Evolutionary conservation across 2,329 filamentous ascomycete genomes (phyloP), one percentile per base, ranked within the genome.

Genomic region (Botrytis squamosa): DNA sequence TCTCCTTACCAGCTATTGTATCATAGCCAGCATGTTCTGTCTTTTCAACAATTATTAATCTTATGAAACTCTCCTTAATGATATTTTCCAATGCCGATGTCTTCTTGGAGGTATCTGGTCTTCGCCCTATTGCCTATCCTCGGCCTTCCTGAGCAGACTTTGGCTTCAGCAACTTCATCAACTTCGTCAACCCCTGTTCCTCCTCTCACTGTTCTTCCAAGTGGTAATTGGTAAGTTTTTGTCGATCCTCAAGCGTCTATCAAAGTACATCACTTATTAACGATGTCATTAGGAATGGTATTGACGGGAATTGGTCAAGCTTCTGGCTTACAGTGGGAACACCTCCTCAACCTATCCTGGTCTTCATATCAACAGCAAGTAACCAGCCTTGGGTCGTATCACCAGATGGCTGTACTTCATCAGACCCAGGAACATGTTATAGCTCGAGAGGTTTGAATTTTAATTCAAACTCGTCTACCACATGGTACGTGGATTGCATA

Each of bases 231-330:
- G 72, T 73, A 64, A 70, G 72, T 73, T 10, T 18, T 49, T 64
- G 64, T 59, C 64, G 42, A 73, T 52, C 33, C n/a, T 49, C 25
- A 73, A 60, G 16, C 4, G 29, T 42, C 18, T 16, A 42, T 33
- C 36, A 62, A 12, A 62, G 7, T 8, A 20, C 60, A 14, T 46
- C 52, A 44, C 5, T 29, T 57, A 29, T 60, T 73, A 42, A 73
- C 66, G 38, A n/a, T 55, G 25, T 40, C 44, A 38, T 36, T n/a
- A 74, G 72, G 72, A 66, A 71, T 66, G 72, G 72, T 40, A 71
- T 71, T 52, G 91, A 93, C 80, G 91, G 91, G 9, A 86, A 86
- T 74, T 94, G 92, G 92, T 93, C 90, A 22, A 88, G 90, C 14
- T 89, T 93, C 76, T 84, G 83, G 25, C 84, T 94, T 73, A 86